Evolutionary conservation across 73 alveolate genomes (phyloP).

Genomic region (Paramecium biaurelia): DNA sequence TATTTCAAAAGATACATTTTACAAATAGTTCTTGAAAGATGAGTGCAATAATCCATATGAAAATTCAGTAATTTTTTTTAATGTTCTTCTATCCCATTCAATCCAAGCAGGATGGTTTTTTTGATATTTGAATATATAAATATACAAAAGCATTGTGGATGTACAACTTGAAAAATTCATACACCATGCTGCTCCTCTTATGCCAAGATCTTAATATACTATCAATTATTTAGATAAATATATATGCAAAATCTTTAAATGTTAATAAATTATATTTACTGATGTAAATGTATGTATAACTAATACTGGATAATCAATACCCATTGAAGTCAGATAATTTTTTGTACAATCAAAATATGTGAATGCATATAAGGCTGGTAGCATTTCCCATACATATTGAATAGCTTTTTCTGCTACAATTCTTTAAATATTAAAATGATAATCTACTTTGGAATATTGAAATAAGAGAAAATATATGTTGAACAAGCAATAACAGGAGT

Average conservation of each 20-base stretch:
- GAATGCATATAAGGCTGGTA: constrained; percentile 1
- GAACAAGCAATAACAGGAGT: neutral
- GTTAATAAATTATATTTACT: neutral
- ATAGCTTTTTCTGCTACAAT: neutral
- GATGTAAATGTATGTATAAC: neutral
- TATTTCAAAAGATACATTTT: neutral
- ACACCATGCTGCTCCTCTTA: constrained; percentile 24
- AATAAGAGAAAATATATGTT: neutral
- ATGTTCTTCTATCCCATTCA: neutral
- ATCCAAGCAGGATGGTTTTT: constrained; percentile 17
- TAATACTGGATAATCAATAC: neutral
- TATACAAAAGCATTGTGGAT: neutral
- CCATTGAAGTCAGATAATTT: neutral
- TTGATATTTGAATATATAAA: neutral
- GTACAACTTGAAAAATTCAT: constrained; percentile 2
- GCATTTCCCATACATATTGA: constrained; percentile 2
- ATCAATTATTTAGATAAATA: neutral
- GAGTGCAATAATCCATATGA: neutral
- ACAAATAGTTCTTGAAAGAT: neutral
- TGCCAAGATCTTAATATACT: neutral
- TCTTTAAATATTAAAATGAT: neutral
- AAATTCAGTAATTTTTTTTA: neutral
- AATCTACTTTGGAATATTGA: neutral
- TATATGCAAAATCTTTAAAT: neutral
- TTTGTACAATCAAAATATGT: neutral